These are phyloP conservation scores for Botrytis cinerea DNA, from an alignment of 2,329 filamentous ascomycete genomes.

Conservation along the genomic window DNA sequence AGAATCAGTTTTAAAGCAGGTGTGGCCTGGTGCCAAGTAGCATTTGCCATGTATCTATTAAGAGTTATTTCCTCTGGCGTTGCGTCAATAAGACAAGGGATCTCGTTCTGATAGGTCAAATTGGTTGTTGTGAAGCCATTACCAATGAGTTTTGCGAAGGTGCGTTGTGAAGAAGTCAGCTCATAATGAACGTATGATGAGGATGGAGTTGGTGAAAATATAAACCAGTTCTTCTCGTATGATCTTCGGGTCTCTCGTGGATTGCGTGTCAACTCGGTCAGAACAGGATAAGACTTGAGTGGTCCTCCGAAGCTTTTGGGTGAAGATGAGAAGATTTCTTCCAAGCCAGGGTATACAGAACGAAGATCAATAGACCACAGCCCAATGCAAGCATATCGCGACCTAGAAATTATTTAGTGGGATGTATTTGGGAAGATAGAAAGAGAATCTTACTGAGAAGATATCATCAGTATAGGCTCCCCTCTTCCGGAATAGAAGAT, in stretches of 20 bases:
- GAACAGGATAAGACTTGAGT: constrained; percentile 35
- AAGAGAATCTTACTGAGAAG: constrained; percentile 40
- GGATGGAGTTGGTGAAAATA: constrained; percentile 42
- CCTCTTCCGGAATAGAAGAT: constrained; percentile 46
- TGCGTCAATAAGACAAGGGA: constrained; percentile 31
- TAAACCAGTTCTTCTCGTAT: constrained; percentile 47
- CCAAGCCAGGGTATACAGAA: constrained; percentile 29
- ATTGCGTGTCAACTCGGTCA: constrained; percentile 46
- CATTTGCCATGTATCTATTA: constrained; percentile 27
- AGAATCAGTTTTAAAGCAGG: constrained; percentile 44
- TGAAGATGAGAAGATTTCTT: constrained; percentile 30
- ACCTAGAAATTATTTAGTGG: constrained; percentile 30
- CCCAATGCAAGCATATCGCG: constrained; percentile 36
- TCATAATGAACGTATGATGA: constrained; percentile 46
- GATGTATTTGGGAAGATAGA: constrained; percentile 25
- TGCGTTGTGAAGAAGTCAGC: constrained; percentile 36
- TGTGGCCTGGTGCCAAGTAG: constrained; percentile 46
- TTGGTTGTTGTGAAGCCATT: constrained; percentile 35
- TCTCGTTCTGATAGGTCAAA: constrained; percentile 29
- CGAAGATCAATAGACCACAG: constrained; percentile 36
- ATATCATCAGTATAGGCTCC: constrained; percentile 45
- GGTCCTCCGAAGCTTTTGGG: constrained; percentile 34
- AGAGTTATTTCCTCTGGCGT: constrained; percentile 24
- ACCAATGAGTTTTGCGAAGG: constrained; percentile 34
- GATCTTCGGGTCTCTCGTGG: constrained; percentile 40